Evolutionary conservation across 441 rosid species (phyloP).

Genomic region (Flueggea neowawraea): DNA sequence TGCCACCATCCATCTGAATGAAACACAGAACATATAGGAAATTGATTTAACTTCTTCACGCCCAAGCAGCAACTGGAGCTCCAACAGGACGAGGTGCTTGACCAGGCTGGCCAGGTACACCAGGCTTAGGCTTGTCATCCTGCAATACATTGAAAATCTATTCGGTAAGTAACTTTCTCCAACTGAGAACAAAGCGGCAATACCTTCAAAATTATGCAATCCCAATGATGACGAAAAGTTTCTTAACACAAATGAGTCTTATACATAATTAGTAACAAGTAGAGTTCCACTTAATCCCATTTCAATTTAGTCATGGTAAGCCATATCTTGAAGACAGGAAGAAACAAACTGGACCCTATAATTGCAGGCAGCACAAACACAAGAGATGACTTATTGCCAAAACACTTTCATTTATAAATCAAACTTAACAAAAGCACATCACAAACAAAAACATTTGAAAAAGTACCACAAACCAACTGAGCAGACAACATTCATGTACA

Average conservation of each 20-base stretch:
- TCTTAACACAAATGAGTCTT: too few relatives aligned
- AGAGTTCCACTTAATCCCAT: too few relatives aligned
- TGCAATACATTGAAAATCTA: not conserved
- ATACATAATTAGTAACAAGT: too few relatives aligned
- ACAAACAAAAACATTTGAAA: not conserved
- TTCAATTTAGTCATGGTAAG: too few relatives aligned
- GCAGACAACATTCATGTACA: not conserved
- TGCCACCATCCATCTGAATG: not conserved
- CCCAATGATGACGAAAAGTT: too few relatives aligned
- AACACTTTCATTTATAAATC: too few relatives aligned
- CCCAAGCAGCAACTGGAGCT: slow-evolving; percentile 38
- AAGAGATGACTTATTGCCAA: too few relatives aligned
- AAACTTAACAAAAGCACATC: not conserved
- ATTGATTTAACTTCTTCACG: slow-evolving; percentile 16
- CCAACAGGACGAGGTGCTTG: slow-evolving; percentile 50
- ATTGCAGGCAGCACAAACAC: too few relatives aligned
- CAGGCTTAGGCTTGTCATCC: slow-evolving; percentile 62
- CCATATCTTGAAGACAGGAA: too few relatives aligned
- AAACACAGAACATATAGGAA: not conserved
- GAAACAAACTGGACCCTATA: too few relatives aligned
- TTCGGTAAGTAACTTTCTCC: not conserved
- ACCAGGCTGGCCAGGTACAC: slow-evolving; percentile 32
- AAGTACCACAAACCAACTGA: not conserved
- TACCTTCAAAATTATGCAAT: too few relatives aligned
- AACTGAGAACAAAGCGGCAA: too few relatives aligned